Evolutionary conservation across 108 stramenopile genomes (phyloP).

Genomic region (Seminavis robusta): DNA sequence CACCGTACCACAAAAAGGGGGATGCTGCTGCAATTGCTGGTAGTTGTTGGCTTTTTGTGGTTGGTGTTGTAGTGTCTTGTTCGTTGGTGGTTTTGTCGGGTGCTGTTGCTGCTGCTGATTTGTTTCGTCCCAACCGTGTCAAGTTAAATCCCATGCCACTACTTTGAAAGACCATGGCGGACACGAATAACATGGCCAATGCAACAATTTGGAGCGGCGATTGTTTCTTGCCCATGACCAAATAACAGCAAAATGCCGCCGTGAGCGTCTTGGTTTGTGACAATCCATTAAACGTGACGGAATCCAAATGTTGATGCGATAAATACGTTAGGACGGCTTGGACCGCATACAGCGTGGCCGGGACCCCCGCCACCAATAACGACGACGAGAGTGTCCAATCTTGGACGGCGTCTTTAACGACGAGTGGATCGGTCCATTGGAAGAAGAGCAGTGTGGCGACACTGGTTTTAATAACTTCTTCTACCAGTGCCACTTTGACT

Average conservation of each 20-base stretch:
- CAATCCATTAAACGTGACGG: slow-evolving; percentile 83
- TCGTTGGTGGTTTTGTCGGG: slow-evolving; percentile 4
- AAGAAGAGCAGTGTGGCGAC: slow-evolving; percentile 44
- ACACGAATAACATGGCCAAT: slow-evolving; percentile 60
- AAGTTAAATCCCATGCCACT: slow-evolving; percentile 24
- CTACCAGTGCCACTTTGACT: slow-evolving; percentile 60
- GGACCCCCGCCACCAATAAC: slow-evolving; percentile 63
- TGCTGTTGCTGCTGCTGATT: neutral
- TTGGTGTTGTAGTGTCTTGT: neutral
- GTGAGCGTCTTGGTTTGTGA: slow-evolving; percentile 86
- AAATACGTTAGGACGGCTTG: slow-evolving; percentile 76
- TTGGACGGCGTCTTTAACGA: neutral
- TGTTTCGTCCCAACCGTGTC: slow-evolving; percentile 24
- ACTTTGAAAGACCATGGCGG: slow-evolving; percentile 73
- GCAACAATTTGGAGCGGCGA: slow-evolving; percentile 75
- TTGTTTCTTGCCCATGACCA: slow-evolving; percentile 80
- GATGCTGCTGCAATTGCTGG: neutral
- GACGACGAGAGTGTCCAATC: slow-evolving; percentile 59
- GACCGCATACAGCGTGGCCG: slow-evolving; percentile 81
- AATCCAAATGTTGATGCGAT: slow-evolving; percentile 81
- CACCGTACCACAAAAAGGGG: slow-evolving; percentile 34
- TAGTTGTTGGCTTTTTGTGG: too few relatives aligned
- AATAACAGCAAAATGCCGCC: slow-evolving; percentile 87
- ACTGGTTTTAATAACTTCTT: slow-evolving; percentile 61
- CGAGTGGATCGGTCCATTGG: neutral